Conservation (phyloP, 352 stramenopile genomes). For the Phytopythium vexans region DNA sequence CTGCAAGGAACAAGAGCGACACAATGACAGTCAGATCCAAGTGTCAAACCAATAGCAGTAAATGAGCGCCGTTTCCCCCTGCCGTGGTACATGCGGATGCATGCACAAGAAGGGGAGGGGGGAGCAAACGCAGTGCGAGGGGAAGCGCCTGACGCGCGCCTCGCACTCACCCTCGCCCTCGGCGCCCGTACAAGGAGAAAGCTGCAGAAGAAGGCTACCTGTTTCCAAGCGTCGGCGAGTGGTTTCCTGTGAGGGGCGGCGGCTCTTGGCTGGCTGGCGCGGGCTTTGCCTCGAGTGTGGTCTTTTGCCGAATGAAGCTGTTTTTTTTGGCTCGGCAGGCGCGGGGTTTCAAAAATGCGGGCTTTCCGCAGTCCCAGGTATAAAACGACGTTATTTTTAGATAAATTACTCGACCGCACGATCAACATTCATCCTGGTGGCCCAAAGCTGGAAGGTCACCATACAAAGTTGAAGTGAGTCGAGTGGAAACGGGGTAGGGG, state of each 20-base stretch:
- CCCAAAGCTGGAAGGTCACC: not conserved
- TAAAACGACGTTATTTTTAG: constrained; percentile 15
- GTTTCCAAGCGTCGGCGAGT: too few relatives aligned
- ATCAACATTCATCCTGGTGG: too few relatives aligned
- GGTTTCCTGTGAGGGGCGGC: constrained; percentile 2
- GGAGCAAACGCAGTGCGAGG: not conserved
- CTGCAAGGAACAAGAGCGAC: constrained; percentile 12
- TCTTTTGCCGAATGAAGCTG: constrained; percentile 88
- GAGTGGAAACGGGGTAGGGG: not conserved
- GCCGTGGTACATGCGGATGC: not conserved
- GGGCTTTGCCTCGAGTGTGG: constrained; percentile 68
- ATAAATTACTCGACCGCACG: too few relatives aligned
- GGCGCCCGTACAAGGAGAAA: too few relatives aligned
- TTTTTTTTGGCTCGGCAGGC: constrained; percentile 29
- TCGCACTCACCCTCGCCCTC: too few relatives aligned
- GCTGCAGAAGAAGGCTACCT: too few relatives aligned
- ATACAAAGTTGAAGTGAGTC: not conserved
- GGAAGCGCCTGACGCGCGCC: not conserved
- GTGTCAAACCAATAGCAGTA: not conserved
- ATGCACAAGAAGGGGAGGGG: constrained; percentile 1
- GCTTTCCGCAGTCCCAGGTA: constrained; percentile 4
- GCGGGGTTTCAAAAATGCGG: constrained; percentile 24
- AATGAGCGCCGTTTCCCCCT: constrained; percentile 6
- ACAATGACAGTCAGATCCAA: constrained; percentile 5
- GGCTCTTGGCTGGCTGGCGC: constrained; percentile 70